Evolutionary conservation across 2,329 filamentous ascomycete species (phyloP).

Genomic region (Ascocoryne sarcoides): DNA sequence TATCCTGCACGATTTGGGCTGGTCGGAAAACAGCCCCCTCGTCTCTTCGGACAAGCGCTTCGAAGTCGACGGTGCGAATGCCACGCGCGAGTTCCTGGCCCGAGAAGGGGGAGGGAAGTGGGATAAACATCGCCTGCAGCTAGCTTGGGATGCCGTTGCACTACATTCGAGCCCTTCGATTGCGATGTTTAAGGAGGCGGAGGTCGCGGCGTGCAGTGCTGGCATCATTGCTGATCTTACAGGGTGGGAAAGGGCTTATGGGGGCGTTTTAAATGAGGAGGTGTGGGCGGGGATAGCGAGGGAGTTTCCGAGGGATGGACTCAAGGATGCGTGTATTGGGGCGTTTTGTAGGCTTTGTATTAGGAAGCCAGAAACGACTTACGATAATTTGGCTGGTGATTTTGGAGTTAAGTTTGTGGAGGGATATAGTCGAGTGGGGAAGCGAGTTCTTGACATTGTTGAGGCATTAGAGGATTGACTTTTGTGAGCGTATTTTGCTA

Average conservation of each 20-base stretch:
- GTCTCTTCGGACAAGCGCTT: conserved; percentile 38
- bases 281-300: conserved; percentile 23
- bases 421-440: conserved; percentile 8
- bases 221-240: conserved; percentile 33
- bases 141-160: conserved; percentile 41
- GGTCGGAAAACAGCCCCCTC: conserved; percentile 30
- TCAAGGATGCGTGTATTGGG: conserved; percentile 27
- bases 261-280: conserved; percentile 19
- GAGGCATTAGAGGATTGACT: conserved; percentile 1
- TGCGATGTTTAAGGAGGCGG: conserved; percentile 34
- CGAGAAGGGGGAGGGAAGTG: conserved; percentile 27
- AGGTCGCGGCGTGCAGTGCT: conserved; percentile 28
- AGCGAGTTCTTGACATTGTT: conserved; percentile 1
- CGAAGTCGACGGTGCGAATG: conserved; percentile 42
- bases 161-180: conserved; percentile 34
- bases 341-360: conserved; percentile 30
- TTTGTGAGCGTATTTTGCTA: too few relatives aligned
- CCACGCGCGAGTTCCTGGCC: conserved; percentile 34
- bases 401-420: conserved; percentile 22
- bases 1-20: conserved; percentile 37
- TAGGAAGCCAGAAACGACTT: conserved; percentile 31
- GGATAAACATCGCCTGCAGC: conserved; percentile 35
- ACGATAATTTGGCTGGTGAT: conserved; percentile 29
- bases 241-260: conserved; percentile 24
- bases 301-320: conserved; percentile 27